phyloP scores from a whole-genome alignment of 345 rosid genomes.

The Orychophragmus violaceus region DNA sequence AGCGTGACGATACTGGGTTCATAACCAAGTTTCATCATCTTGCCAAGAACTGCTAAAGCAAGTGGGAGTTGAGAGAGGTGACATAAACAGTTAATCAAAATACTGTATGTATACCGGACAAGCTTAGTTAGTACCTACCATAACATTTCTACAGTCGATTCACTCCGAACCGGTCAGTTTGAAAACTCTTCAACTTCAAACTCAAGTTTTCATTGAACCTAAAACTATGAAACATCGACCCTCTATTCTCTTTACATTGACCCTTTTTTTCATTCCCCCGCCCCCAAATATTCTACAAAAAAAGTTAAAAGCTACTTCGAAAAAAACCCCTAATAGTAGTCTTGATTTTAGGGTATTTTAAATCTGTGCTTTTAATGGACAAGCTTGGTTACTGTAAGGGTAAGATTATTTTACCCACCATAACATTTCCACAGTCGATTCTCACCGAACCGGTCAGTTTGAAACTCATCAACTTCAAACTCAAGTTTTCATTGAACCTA shows the following conservation, averaged over 20 bases:
- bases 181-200: not conserved
- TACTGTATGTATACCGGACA: not conserved
- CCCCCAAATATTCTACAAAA: slow-evolving; percentile 8
- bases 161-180: too few species aligned
- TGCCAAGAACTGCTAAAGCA: not conserved
- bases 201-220: not conserved
- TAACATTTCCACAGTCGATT: too few species aligned
- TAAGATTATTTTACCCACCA: too few species aligned
- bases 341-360: too few species aligned
- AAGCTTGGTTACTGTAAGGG: too few species aligned
- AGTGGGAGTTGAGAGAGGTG: not conserved
- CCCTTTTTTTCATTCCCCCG: not conserved
- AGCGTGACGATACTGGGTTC: not conserved
- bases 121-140: too few species aligned
- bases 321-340: too few species aligned
- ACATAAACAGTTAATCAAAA: not conserved
- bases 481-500: not conserved
- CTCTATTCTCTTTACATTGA: slow-evolving; percentile 2
- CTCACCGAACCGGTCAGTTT: too few species aligned
- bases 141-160: too few species aligned
- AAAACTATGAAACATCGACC: not conserved
- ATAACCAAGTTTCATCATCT: not conserved
- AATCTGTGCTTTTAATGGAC: too few species aligned
- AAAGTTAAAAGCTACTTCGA: not conserved
- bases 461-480: not conserved